Percentiles rank a stretch among this genome's conserved stretches.
Conservation (phyloP, 2,329 filamentous ascomycete genomes). For the Pseudocercospora cruenta region DNA sequence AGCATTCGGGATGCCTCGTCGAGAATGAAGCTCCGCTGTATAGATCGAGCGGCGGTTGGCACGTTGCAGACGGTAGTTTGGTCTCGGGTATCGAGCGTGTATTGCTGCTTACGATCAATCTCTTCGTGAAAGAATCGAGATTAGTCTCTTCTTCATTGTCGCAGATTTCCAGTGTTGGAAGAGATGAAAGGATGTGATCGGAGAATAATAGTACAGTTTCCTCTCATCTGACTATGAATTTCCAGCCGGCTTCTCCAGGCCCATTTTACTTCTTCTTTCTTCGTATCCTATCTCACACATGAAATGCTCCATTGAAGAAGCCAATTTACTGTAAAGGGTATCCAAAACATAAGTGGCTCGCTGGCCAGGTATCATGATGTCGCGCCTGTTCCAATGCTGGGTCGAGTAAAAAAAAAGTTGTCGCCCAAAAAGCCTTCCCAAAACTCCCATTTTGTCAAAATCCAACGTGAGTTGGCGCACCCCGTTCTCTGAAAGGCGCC, state of each 20-base stretch:
- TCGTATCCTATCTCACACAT: conserved; percentile 6
- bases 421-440: conserved; percentile 25
- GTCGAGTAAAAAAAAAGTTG: conserved; percentile 7
- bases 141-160: no score
- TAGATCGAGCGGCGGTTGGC: no score
- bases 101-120: no score
- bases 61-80: no score
- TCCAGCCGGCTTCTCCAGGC: background rate
- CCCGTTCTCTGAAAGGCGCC: background rate
- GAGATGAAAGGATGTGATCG: background rate
- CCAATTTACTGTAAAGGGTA: conserved; percentile 14
- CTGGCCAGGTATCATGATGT: conserved; percentile 29
- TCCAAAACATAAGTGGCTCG: background rate
- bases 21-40: no score
- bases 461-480: conserved; percentile 20
- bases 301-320: conserved; percentile 10
- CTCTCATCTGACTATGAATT: background rate
- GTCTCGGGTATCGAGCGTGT: no score
- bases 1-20: no score
- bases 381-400: conserved; percentile 31
- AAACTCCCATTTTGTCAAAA: conserved; percentile 7
- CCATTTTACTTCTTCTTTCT: background rate
- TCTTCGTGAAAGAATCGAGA: no score
- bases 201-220: conserved; percentile 4
- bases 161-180: no score